Evolutionary conservation across 2,329 filamentous ascomycete species (phyloP).

Genomic region (Bimuria novae-zelandiae): DNA sequence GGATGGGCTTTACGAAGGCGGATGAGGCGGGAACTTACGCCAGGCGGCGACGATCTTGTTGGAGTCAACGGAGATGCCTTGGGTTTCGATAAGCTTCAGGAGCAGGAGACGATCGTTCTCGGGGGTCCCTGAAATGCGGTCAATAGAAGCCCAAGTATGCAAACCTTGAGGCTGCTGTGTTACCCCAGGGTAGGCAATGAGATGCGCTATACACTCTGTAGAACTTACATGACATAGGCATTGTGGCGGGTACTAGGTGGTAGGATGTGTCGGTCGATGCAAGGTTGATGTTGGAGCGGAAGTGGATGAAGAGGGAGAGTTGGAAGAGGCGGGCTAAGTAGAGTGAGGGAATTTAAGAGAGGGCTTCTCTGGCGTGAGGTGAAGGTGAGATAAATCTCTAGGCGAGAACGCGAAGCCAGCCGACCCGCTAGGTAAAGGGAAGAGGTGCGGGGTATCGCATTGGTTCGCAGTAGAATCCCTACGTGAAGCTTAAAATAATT

Average conservation of each 20-base stretch:
- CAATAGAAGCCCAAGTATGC: no score
- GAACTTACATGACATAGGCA: constrained; percentile 6
- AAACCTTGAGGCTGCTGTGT: no score
- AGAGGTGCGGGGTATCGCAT: no score
- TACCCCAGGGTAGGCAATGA: no score
- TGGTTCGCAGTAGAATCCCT: no score
- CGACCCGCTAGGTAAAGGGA: background rate
- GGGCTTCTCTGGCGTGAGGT: background rate
- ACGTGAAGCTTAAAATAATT: no score
- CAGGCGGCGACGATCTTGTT: constrained; percentile 20
- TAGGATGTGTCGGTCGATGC: background rate
- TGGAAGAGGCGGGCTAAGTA: background rate
- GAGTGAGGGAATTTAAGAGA: background rate
- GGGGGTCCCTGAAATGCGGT: constrained; percentile 21
- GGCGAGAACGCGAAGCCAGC: background rate
- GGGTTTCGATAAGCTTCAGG: constrained; percentile 24
- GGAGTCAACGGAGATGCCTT: constrained; percentile 18
- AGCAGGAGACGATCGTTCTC: constrained; percentile 26
- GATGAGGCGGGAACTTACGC: constrained; percentile 21
- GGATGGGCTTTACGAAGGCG: background rate
- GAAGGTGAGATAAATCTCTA: background rate
- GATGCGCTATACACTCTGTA: background rate
- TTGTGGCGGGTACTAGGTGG: background rate
- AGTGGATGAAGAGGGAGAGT: background rate
- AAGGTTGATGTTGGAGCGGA: background rate